Conservation (phyloP, 805 yeast species). For the Blastobotrys chiropterorum region DNA sequence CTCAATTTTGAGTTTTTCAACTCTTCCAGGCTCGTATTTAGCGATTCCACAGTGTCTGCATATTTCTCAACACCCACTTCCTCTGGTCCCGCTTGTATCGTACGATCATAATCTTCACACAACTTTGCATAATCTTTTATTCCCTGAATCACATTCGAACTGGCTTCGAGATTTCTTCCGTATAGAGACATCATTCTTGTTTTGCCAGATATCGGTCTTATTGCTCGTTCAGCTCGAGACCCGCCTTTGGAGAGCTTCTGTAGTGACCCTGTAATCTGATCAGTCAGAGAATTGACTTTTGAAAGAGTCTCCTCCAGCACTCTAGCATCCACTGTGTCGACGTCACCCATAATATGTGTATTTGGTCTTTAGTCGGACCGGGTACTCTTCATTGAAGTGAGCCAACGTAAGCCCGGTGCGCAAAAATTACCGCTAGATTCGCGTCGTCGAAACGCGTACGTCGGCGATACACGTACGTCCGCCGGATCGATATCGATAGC, state of each 20-base stretch:
- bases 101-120: constrained; percentile 38
- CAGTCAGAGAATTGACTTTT: constrained; percentile 51
- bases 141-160: constrained; percentile 24
- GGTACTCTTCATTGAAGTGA: no score
- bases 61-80: constrained; percentile 21
- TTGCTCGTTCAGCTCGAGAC: constrained; percentile 49
- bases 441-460: no score
- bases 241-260: constrained; percentile 48
- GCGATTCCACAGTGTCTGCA: constrained; percentile 20
- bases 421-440: no score
- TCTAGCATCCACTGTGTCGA: constrained; percentile 53
- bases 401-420: no score
- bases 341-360: no score
- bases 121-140: constrained; percentile 37
- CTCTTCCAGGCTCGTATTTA: constrained; percentile 21
- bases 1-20: constrained; percentile 22
- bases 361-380: no score
- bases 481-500: no score
- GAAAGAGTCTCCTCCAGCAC: constrained; percentile 70
- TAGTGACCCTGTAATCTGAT: constrained; percentile 50
- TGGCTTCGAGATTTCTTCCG: constrained; percentile 36
- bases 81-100: constrained; percentile 23
- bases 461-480: no score
- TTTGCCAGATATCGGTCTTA: constrained; percentile 65
- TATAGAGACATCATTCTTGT: constrained; percentile 51